These are phyloP conservation scores for Kingdonia uniflora DNA, from an alignment of 164 flowering plant genomes.

Conservation along the genomic window DNA sequence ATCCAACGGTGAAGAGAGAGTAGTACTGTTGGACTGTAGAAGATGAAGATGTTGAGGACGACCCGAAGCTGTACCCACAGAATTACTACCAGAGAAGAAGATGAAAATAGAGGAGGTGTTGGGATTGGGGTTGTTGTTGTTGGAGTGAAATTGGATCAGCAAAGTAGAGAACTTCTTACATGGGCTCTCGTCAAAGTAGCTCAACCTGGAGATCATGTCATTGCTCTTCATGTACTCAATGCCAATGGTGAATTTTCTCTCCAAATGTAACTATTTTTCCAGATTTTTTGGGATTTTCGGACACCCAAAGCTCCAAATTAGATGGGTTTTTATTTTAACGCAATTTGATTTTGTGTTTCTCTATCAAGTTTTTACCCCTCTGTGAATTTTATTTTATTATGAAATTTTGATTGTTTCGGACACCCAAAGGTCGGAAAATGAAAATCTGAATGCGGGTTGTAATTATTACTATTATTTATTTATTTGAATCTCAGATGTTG, in stretches of 20 bases:
- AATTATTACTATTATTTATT: too few relatives aligned
- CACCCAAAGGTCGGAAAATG: too few relatives aligned
- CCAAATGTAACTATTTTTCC: too few relatives aligned
- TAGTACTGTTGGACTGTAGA: neutral
- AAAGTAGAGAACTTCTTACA: conserved; percentile 75
- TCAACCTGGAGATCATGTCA: conserved; percentile 65
- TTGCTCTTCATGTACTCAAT: conserved; percentile 76
- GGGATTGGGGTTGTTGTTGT: conserved; percentile 63
- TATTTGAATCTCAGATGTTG: conserved; percentile 23
- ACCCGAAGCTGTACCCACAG: too few relatives aligned
- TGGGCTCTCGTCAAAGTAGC: conserved; percentile 91
- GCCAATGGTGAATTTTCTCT: conserved; percentile 27
- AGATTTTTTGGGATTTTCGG: too few relatives aligned
- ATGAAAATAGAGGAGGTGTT: neutral
- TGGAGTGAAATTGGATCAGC: conserved; percentile 65
- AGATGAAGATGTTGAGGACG: neutral
- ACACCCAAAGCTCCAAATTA: too few relatives aligned
- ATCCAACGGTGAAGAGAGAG: neutral
- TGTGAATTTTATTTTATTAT: neutral
- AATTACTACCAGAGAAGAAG: neutral
- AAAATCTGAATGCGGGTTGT: too few relatives aligned
- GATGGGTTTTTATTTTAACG: too few relatives aligned
- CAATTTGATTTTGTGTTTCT: too few relatives aligned
- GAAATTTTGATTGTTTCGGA: too few relatives aligned
- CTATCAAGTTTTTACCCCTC: neutral